Percentiles rank a stretch among this genome's conserved stretches.
Conservation (phyloP, 495 filamentous ascomycete genomes). For the Daldinia grandis region DNA sequence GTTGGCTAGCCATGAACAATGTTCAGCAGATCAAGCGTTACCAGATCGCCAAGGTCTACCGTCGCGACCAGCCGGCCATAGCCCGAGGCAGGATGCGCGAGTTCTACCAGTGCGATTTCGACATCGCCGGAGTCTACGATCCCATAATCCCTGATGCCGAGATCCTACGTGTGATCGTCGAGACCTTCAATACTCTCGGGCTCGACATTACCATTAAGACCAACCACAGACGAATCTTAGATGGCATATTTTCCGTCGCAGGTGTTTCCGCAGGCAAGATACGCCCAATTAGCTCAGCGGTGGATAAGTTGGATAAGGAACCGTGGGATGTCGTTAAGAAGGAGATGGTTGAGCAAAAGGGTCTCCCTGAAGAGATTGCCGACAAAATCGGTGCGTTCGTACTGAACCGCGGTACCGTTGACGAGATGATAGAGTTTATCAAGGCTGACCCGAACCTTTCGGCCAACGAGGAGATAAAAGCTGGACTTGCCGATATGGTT, state of each 20-base stretch:
- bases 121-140: conserved; percentile 79
- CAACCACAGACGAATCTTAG: conserved; percentile 82
- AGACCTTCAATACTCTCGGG: conserved; percentile 74
- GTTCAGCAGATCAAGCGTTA: conserved; percentile 85
- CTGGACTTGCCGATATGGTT: conserved; percentile 75
- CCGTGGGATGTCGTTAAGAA: conserved; percentile 79
- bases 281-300: conserved; percentile 74
- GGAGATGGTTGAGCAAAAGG: conserved; percentile 83
- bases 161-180: conserved; percentile 73
- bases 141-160: conserved; percentile 84
- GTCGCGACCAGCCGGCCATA: conserved; percentile 68
- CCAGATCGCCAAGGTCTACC: conserved; percentile 86
- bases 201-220: conserved; percentile 74
- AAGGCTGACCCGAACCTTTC: conserved; percentile 62
- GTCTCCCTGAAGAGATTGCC: conserved; percentile 68
- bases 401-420: conserved; percentile 63
- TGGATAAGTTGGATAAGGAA: conserved; percentile 84
- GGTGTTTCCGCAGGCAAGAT: conserved; percentile 80
- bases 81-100: conserved; percentile 82
- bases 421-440: conserved; percentile 67
- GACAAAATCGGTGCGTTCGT: conserved; percentile 78
- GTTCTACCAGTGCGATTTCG: conserved; percentile 89
- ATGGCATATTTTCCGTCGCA: conserved; percentile 78
- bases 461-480: conserved; percentile 67
- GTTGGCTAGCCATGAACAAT: conserved; percentile 89